Conservation (phyloP, 169 alveolate genomes). For the Sarcocystis neurona region DNA sequence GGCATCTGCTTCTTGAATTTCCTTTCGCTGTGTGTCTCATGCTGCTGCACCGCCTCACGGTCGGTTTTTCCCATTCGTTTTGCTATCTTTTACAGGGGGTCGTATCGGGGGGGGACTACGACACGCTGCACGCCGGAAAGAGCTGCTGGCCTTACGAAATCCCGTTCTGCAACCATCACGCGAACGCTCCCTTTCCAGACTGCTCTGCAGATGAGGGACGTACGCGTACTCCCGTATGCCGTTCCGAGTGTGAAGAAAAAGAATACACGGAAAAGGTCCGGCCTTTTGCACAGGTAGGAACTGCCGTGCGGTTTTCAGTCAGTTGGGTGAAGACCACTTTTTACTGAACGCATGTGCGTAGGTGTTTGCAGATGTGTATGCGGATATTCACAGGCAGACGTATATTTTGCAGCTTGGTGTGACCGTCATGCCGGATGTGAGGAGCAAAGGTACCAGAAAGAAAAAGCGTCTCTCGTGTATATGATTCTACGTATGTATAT, state of each 20-base stretch:
- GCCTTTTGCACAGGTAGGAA: slow-evolving; percentile 16
- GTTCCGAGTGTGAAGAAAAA: slow-evolving; percentile 53
- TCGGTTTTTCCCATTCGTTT: too few species aligned
- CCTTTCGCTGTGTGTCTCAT: too few species aligned
- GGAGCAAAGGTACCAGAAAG: too few species aligned
- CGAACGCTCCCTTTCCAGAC: slow-evolving; percentile 57
- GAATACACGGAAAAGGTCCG: slow-evolving; percentile 37
- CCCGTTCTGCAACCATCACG: slow-evolving; percentile 65
- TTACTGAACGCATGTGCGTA: too few species aligned
- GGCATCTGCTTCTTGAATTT: too few species aligned
- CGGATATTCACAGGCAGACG: too few species aligned
- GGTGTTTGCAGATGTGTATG: too few species aligned
- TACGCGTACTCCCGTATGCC: slow-evolving; percentile 53
- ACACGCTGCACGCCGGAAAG: slow-evolving; percentile 50
- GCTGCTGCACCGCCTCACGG: too few species aligned
- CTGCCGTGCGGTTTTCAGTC: background rate
- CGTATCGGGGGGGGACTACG: slow-evolving; percentile 57
- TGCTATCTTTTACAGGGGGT: slow-evolving; percentile 7
- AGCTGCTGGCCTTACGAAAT: slow-evolving; percentile 69
- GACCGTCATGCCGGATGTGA: too few species aligned
- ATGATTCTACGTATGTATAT: background rate
- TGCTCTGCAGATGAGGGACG: slow-evolving; percentile 39
- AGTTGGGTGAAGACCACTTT: too few species aligned
- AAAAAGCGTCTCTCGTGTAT: background rate
- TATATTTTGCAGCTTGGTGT: too few species aligned